Base-by-base conservation (phyloP, 495 filamentous ascomycete species). In the Daldinia childiae region DNA sequence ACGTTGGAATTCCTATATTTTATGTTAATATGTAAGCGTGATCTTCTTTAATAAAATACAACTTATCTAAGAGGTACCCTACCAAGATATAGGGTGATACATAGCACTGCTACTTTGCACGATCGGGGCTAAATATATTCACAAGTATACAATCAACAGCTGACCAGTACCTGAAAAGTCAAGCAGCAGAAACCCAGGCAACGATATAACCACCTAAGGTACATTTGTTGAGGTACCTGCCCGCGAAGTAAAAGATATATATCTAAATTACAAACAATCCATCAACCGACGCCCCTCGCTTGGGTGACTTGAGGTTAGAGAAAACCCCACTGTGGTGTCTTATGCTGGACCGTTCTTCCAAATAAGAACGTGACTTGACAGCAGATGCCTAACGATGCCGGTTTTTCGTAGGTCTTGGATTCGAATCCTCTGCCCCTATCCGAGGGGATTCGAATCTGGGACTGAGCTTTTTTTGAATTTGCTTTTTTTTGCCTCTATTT, bases 1-100 rank as follows among this genome's bases (percentile, higher is more conserved):
- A 64, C 54, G 45, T 56, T 64, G 32, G 48, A 36, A 55, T 61
- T 70, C 6, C 5, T 45, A 19, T 19, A 48, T 21, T 21, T 24
- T 14, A 24, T 21, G 19, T 48, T 48, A 48, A 48, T 48, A 9
- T 48, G 11, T 48, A 0, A 48, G 17, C 8, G 8, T 48, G 19
- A 21, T 34, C 0, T 48, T 48, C 6, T 19, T 21, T 21, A 5
- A 48, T 48, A 0, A 0, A 21, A 48, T 21, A 3, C 19, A 48
- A 48, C 17, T 21, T 21, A 48, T 4, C 43, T 48, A 3, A 9
- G 9, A 2, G 2, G n/a, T n/a, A n/a, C n/a, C 17, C 9, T 48
- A 41, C 15, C 0, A 0, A 24, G 12, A 12, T 36, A 36, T 36
- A 36, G 9, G 11, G 34, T 36, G 11, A 14, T 36, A 9, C 32